A percentile compares a stretch with the other conserved stretches of the same genome.
These are phyloP conservation scores for Juncus inflexus DNA, from an alignment of 176 grass and related monocot species.

Conservation along the genomic window DNA sequence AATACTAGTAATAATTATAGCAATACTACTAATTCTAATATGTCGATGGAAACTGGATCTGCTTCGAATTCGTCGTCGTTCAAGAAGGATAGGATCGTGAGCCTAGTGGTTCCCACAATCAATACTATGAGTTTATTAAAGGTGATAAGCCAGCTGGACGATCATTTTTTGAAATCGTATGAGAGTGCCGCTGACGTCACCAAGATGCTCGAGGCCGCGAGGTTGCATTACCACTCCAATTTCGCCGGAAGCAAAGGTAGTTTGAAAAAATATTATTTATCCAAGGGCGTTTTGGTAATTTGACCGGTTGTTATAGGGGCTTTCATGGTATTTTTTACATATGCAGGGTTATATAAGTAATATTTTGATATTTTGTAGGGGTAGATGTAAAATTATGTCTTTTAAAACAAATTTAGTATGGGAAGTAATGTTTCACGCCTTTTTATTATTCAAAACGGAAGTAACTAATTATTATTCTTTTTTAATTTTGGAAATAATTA, in stretches of 20 bases:
- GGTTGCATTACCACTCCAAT: conserved; percentile 97
- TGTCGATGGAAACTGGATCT: conserved; percentile 34
- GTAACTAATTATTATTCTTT: no score
- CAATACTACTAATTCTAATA: conserved; percentile 39
- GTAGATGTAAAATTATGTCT: no score
- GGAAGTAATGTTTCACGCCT: no score
- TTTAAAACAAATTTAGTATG: no score
- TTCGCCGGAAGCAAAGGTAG: conserved; percentile 84
- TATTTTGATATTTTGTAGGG: no score
- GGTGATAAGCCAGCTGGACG: conserved; percentile 57
- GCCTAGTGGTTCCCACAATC: neutral
- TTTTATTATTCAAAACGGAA: no score
- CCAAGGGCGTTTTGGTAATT: neutral
- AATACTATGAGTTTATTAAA: conserved; percentile 44
- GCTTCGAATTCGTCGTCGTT: conserved; percentile 12
- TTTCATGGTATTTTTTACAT: neutral
- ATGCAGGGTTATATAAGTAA: no score
- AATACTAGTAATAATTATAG: neutral
- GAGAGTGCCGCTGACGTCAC: conserved; percentile 78
- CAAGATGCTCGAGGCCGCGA: conserved; percentile 83
- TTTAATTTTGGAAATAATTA: no score
- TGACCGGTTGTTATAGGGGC: neutral
- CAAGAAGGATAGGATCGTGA: conserved; percentile 47
- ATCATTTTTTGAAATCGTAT: conserved; percentile 70
- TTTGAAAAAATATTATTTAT: conserved; percentile 9